A percentile compares a stretch with the other conserved stretches of the same genome.
These are phyloP conservation scores for Claviceps purpurea DNA, from an alignment of 2,329 filamentous ascomycete genomes.

Conservation along the genomic window DNA sequence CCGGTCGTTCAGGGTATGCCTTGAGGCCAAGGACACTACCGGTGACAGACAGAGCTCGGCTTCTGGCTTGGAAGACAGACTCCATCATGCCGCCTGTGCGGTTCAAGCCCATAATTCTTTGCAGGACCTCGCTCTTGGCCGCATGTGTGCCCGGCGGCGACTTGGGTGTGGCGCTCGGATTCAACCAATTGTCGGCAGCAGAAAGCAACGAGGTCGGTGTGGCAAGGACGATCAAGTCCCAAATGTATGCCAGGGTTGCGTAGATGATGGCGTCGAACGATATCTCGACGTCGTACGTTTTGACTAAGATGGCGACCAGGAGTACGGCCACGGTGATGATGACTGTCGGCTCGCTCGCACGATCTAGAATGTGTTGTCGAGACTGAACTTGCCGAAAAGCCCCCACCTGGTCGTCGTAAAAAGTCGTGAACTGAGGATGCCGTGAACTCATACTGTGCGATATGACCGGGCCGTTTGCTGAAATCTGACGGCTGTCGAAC, in stretches of 20 bases:
- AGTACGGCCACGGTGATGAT: conserved; percentile 22
- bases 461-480: conserved; percentile 4
- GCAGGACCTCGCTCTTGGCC: conserved; percentile 52
- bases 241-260: conserved; percentile 32
- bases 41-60: conserved; percentile 41
- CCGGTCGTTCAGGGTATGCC: conserved; percentile 31
- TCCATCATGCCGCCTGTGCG: conserved; percentile 38
- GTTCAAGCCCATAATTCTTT: conserved; percentile 48
- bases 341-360: conserved; percentile 21
- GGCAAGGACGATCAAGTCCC: conserved; percentile 45
- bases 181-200: conserved; percentile 41
- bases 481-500: conserved; percentile 9
- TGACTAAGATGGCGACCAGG: conserved; percentile 20
- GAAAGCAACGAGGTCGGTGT: conserved; percentile 45
- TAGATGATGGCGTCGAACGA: conserved; percentile 16
- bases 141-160: conserved; percentile 30
- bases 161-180: conserved; percentile 27
- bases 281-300: conserved; percentile 19
- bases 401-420: conserved; percentile 22
- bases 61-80: conserved; percentile 44
- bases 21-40: conserved; percentile 27
- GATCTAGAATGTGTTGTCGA: conserved; percentile 16
- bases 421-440: conserved; percentile 18
- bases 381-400: conserved; percentile 19
- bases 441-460: conserved; percentile 21